These are phyloP conservation scores for Mycosphaerella sp. DNA, from an alignment of 2,329 filamentous ascomycete species.

Conservation along the genomic window DNA sequence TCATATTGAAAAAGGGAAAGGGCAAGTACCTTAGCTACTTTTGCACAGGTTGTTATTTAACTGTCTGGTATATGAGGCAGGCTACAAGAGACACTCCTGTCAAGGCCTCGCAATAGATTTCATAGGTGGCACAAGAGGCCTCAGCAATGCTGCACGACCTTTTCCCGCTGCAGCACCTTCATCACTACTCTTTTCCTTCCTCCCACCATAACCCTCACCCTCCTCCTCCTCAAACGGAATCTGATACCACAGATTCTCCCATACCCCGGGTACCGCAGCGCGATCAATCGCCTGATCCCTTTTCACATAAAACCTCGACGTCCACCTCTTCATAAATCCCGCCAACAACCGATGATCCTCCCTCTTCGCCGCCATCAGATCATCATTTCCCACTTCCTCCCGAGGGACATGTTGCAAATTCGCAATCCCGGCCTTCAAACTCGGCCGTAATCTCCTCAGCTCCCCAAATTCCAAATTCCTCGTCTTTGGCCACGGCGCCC, in stretches of 20 bases:
- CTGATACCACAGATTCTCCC: conserved; percentile 29
- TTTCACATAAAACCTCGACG: conserved; percentile 25
- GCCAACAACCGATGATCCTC: background rate
- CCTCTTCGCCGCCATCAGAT: background rate
- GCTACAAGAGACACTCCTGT: background rate
- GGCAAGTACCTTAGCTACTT: too few relatives aligned
- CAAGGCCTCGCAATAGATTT: background rate
- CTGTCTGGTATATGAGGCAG: too few relatives aligned
- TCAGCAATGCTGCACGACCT: background rate
- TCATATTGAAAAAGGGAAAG: too few relatives aligned
- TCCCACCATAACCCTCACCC: background rate
- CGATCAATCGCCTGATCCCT: conserved; percentile 17
- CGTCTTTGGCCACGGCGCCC: conserved; percentile 35
- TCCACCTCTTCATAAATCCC: conserved; percentile 13
- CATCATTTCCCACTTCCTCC: background rate
- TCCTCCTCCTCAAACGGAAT: conserved; percentile 19
- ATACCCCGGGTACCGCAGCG: conserved; percentile 24
- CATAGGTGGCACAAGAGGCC: background rate
- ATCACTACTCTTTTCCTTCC: background rate
- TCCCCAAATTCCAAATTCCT: conserved; percentile 23
- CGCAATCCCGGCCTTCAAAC: conserved; percentile 16
- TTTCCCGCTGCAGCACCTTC: background rate
- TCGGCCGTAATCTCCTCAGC: conserved; percentile 23
- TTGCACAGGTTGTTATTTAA: too few relatives aligned
- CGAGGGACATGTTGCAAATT: conserved; percentile 30